Evolutionary conservation across 2,329 filamentous ascomycete species (phyloP).

Genomic region (Zymoseptoria passerinii): DNA sequence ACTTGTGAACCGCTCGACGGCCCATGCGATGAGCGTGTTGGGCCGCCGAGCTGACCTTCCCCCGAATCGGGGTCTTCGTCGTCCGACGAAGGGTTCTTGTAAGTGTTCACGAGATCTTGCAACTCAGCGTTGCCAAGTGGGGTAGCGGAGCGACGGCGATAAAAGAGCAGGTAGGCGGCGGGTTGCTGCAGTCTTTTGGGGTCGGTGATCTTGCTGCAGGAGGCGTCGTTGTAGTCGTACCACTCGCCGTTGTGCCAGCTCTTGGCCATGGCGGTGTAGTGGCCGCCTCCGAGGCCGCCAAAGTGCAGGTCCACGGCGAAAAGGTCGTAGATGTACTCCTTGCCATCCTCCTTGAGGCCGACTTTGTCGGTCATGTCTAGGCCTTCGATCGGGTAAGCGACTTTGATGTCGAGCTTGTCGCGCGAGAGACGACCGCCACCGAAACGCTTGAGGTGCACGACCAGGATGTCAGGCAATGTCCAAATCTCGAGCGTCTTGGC

Average conservation of each 20-base stretch:
- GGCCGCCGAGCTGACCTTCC: slow-evolving; percentile 79
- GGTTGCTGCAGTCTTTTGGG: slow-evolving; percentile 39
- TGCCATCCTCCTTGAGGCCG: slow-evolving; percentile 69
- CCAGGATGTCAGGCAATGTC: slow-evolving; percentile 90
- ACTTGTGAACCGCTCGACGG: slow-evolving; percentile 76
- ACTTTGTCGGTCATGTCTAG: slow-evolving; percentile 76
- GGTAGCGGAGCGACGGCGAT: slow-evolving; percentile 69
- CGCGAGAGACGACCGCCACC: slow-evolving; percentile 72
- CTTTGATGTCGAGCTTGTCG: slow-evolving; percentile 83
- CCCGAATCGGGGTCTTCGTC: slow-evolving; percentile 48
- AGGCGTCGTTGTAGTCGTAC: slow-evolving; percentile 93
- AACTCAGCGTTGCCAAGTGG: slow-evolving; percentile 75
- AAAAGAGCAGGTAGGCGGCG: slow-evolving; percentile 89
- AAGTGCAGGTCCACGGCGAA: slow-evolving; percentile 96
- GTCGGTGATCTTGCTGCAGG: slow-evolving; percentile 16
- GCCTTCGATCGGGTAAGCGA: slow-evolving; percentile 84
- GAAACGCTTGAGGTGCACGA: slow-evolving; percentile 93
- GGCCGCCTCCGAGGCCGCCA: slow-evolving; percentile 84
- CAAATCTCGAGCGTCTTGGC: slow-evolving; percentile 96
- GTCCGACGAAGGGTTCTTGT: slow-evolving; percentile 40
- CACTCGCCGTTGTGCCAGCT: slow-evolving; percentile 84
- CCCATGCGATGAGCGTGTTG: slow-evolving; percentile 70
- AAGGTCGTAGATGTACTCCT: slow-evolving; percentile 79
- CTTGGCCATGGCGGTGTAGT: slow-evolving; percentile 91
- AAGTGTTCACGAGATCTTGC: slow-evolving; percentile 59